A percentile compares a stretch with the other conserved stretches of the same genome.
phyloP scores from a whole-genome alignment of 768 basidiomycete genomes.

The Tricholomella constricta region DNA sequence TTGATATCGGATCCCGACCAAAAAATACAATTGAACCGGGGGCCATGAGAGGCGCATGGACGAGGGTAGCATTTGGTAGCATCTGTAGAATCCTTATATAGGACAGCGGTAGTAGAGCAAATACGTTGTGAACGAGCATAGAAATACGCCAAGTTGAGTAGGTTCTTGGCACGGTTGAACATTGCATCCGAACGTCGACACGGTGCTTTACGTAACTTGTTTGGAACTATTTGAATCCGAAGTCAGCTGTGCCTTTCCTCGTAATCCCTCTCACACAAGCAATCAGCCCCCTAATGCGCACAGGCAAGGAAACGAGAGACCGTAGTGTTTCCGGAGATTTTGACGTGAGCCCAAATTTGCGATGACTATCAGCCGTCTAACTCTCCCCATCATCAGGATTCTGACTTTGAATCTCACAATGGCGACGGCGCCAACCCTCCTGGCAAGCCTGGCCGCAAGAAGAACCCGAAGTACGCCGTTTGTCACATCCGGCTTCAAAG shows the following conservation, averaged over 20 bases:
- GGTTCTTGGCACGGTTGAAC: background rate
- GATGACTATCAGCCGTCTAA: constrained; percentile 1
- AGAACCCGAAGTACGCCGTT: constrained; percentile 78
- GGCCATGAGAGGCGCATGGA: no score
- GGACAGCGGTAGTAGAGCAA: no score
- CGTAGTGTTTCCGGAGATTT: constrained; percentile 67
- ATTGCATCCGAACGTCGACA: no score
- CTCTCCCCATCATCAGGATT: constrained; percentile 45
- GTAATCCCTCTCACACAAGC: constrained; percentile 50
- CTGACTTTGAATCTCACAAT: constrained; percentile 62
- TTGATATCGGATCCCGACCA: constrained; percentile 2
- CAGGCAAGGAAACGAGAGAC: constrained; percentile 48
- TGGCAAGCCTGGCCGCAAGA: constrained; percentile 80
- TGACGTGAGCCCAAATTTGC: constrained; percentile 40
- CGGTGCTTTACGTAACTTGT: constrained; percentile 2
- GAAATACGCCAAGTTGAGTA: no score
- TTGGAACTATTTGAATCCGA: constrained; percentile 14
- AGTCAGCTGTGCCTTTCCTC: constrained; percentile 23
- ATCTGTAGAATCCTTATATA: no score
- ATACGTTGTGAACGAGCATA: no score
- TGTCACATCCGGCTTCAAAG: constrained; percentile 3
- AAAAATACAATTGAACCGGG: background rate
- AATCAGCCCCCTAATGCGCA: constrained; percentile 46
- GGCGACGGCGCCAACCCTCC: constrained; percentile 41
- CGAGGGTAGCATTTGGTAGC: no score